phyloP scores from a whole-genome alignment of 257 asterid species.

The Mitragyna speciosa region DNA sequence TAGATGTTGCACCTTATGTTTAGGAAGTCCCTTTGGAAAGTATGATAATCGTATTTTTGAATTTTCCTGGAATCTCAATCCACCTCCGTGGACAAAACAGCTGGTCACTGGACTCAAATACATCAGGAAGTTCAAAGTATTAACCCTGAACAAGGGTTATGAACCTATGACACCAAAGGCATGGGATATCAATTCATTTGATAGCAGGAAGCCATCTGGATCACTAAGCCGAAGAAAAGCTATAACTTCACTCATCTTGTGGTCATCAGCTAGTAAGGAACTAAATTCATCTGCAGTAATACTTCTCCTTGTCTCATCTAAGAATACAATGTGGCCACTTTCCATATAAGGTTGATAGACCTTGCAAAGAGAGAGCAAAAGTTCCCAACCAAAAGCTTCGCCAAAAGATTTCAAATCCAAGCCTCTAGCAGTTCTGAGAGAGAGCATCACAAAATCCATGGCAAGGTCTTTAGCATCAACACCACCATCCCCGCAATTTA shows the following conservation, averaged over 20 bases:
- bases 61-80: neutral
- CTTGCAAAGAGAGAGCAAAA: conserved; percentile 54
- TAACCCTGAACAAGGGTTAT: conserved; percentile 19
- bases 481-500: conserved; percentile 22
- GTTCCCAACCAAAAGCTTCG: conserved; percentile 59
- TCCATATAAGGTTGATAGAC: conserved; percentile 51
- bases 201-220: conserved; percentile 86
- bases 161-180: conserved; percentile 60
- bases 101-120: neutral
- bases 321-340: conserved; percentile 68
- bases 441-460: conserved; percentile 77
- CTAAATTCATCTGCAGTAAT: conserved; percentile 43
- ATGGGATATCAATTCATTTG: conserved; percentile 88
- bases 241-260: conserved; percentile 30
- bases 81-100: neutral
- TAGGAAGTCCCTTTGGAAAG: neutral
- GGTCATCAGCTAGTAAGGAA: conserved; percentile 28
- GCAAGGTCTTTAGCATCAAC: conserved; percentile 62
- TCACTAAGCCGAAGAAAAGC: conserved; percentile 72
- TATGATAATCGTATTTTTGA: neutral
- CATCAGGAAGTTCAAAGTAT: neutral
- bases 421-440: conserved; percentile 77
- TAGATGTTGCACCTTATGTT: neutral
- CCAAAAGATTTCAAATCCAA: conserved; percentile 67
- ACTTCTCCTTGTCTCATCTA: conserved; percentile 49